A percentile compares a stretch with the other conserved stretches of the same genome.
These are phyloP conservation scores for Magnolia changhungtana DNA, from an alignment of 164 flowering plant species.

Conservation along the genomic window DNA sequence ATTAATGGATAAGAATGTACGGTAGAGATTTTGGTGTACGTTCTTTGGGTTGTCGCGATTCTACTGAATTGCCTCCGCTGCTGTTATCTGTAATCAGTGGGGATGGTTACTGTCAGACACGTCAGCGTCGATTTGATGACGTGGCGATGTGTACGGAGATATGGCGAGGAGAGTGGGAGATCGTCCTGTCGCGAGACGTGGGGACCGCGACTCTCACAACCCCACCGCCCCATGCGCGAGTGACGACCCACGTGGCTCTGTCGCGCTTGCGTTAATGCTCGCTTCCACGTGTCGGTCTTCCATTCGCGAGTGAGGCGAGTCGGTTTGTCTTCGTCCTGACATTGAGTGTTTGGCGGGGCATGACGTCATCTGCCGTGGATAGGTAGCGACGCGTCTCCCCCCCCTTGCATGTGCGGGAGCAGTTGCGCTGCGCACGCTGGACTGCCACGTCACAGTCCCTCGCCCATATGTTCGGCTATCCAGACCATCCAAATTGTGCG, in stretches of 20 bases:
- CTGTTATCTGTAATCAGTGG: not conserved
- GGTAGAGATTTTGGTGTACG: not conserved
- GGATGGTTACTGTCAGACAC: not conserved
- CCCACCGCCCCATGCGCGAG: constrained; percentile 5
- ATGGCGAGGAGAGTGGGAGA: not conserved
- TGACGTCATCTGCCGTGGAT: constrained; percentile 4
- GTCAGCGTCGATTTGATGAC: not conserved
- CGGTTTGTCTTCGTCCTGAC: constrained; percentile 9
- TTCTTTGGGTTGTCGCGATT: not conserved
- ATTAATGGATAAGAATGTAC: not conserved
- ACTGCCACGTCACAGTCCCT: no score
- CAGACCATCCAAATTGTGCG: no score
- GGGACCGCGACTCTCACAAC: not conserved
- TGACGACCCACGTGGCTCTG: constrained; percentile 9
- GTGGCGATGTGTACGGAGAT: not conserved
- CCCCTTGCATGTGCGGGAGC: not conserved
- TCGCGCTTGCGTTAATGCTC: not conserved
- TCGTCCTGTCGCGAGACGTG: not conserved
- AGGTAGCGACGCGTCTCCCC: not conserved
- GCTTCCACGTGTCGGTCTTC: not conserved
- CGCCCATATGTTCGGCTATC: no score
- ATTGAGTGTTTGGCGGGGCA: constrained; percentile 10
- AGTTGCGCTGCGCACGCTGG: not conserved
- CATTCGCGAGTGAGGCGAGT: not conserved
- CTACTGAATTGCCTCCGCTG: not conserved